Evolutionary conservation across 371 early-diverging fungal genomes (phyloP).

Genomic region (Circinella minor): DNA sequence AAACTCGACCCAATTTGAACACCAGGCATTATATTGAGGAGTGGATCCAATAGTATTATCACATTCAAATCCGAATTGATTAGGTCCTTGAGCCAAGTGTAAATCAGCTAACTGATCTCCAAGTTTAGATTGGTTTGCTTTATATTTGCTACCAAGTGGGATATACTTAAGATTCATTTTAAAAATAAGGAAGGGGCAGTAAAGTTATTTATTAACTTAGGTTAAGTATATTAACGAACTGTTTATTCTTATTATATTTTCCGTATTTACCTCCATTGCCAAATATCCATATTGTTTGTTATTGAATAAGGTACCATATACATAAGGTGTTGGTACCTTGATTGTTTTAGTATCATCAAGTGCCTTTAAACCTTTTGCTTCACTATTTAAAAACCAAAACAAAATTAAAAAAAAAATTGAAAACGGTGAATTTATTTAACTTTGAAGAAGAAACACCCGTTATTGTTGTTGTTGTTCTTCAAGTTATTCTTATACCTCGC

Average conservation of each 20-base stretch:
- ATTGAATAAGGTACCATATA: conserved; percentile 5
- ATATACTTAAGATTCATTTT: conserved; percentile 8
- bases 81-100: conserved; percentile 16
- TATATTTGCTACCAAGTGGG: conserved; percentile 14
- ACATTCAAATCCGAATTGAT: conserved; percentile 16
- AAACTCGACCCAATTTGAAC: conserved; percentile 17
- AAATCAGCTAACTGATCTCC: conserved; percentile 19
- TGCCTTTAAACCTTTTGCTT: conserved; percentile 18
- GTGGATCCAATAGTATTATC: conserved; percentile 22
- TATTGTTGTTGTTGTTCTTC: not conserved
- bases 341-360: conserved; percentile 21
- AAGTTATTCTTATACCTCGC: not conserved
- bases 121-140: conserved; percentile 11
- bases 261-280: conserved; percentile 13
- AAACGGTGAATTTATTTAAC: not conserved
- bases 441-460: not conserved
- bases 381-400: conserved; percentile 1
- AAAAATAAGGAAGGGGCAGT: too few relatives aligned
- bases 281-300: conserved; percentile 10
- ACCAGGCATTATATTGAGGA: conserved; percentile 21
- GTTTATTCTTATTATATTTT: too few relatives aligned
- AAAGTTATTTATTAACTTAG: too few relatives aligned
- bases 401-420: not conserved
- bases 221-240: too few relatives aligned
- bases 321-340: conserved; percentile 20